Evolutionary conservation across 2,329 filamentous ascomycete species (phyloP).

Genomic region (Fusarium sp.): DNA sequence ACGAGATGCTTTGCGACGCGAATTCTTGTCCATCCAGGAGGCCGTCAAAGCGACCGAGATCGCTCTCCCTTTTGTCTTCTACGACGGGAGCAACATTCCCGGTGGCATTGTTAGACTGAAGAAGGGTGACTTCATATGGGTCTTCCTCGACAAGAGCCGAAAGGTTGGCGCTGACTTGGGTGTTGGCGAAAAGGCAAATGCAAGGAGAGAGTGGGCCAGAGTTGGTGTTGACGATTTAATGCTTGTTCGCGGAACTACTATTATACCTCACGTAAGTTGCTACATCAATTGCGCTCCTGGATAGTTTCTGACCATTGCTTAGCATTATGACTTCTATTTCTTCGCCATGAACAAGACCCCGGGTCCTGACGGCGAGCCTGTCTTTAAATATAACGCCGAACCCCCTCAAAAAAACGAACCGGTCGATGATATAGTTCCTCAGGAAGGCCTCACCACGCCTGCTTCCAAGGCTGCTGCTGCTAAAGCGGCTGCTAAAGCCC

Average conservation of each 20-base stretch:
- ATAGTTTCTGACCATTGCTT: conserved; percentile 37
- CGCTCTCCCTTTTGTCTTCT: conserved; percentile 94
- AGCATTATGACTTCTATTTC: conserved; percentile 98
- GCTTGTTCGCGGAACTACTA: conserved; percentile 89
- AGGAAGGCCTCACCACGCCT: conserved; percentile 45
- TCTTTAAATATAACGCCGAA: conserved; percentile 80
- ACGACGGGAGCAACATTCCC: conserved; percentile 90
- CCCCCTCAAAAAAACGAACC: conserved; percentile 54
- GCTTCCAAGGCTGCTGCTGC: conserved; percentile 54
- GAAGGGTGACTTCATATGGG: conserved; percentile 93
- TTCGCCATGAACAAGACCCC: conserved; percentile 90
- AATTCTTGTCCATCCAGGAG: conserved; percentile 87
- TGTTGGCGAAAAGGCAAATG: conserved; percentile 75
- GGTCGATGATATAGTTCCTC: conserved; percentile 4
- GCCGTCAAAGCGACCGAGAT: conserved; percentile 90
- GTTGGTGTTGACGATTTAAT: conserved; percentile 96
- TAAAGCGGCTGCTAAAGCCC: conserved; percentile 52
- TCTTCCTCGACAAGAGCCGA: conserved; percentile 90
- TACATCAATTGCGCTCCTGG: conserved; percentile 4
- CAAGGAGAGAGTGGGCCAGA: conserved; percentile 85
- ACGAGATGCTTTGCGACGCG: conserved; percentile 80
- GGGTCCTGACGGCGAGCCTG: conserved; percentile 74
- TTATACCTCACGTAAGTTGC: conserved; percentile 87
- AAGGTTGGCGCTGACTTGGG: conserved; percentile 89
- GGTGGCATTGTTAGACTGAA: conserved; percentile 87